A percentile compares a stretch with the other conserved stretches of the same genome.
phyloP scores from a whole-genome alignment of 1,284 basidiomycete genomes.

The Hemileia vastatrix region DNA sequence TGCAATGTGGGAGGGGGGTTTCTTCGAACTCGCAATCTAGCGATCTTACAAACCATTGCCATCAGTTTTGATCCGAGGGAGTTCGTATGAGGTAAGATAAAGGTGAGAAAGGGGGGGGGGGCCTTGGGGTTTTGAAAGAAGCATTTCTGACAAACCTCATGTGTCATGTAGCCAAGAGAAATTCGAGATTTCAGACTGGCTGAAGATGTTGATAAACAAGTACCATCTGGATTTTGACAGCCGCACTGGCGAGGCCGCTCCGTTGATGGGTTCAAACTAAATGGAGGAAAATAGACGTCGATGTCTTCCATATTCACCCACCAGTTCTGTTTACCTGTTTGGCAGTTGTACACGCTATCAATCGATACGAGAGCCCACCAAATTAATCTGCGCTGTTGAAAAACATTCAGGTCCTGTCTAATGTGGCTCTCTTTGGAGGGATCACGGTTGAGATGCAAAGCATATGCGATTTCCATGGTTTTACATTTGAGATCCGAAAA shows the following conservation, averaged over 20 bases:
- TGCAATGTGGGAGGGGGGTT: conserved; percentile 20
- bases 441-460: conserved; percentile 15
- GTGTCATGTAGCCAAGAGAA: conserved; percentile 13
- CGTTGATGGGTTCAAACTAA: too few species aligned
- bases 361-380: conserved; percentile 24
- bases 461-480: conserved; percentile 19
- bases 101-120: background rate
- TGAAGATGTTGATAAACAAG: conserved; percentile 8
- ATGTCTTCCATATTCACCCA: conserved; percentile 12
- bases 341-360: conserved; percentile 17
- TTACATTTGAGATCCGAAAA: conserved; percentile 20
- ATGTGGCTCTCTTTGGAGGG: conserved; percentile 17
- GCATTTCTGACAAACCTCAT: conserved; percentile 10
- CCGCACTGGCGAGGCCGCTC: too few species aligned
- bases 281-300: conserved; percentile 20
- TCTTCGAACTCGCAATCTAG: conserved; percentile 17
- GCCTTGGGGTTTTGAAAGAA: background rate
- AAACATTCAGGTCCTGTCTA: background rate
- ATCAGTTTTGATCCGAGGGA: too few species aligned
- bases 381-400: conserved; percentile 11
- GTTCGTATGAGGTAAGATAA: too few species aligned
- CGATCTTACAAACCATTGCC: conserved; percentile 6
- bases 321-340: conserved; percentile 9
- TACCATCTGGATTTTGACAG: too few species aligned
- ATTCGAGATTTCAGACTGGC: conserved; percentile 11